Percentiles rank a stretch among this genome's conserved stretches.
These are phyloP conservation scores for Acorus gramineus DNA, from an alignment of 106 monocot species.

Conservation along the genomic window DNA sequence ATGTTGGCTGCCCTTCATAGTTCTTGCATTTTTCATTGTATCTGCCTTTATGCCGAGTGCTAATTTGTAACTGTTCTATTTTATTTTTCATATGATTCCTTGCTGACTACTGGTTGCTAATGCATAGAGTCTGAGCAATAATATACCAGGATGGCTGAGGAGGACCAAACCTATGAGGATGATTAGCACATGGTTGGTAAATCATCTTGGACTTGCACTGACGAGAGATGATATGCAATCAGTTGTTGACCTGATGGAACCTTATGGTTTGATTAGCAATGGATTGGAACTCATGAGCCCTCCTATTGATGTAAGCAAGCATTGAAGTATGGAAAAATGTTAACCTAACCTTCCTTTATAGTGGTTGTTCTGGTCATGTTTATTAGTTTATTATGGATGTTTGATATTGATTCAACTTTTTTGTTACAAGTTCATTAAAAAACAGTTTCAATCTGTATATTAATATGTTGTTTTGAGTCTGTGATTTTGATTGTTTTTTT, in stretches of 20 bases:
- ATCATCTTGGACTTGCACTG: conserved; percentile 71
- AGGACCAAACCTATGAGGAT: conserved; percentile 30
- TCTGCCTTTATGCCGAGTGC: no score
- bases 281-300: conserved; percentile 72
- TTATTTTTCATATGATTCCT: background rate
- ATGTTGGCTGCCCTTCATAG: no score
- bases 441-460: no score
- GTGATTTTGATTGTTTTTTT: no score
- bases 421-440: no score
- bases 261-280: conserved; percentile 85
- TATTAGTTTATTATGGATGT: no score
- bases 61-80: background rate
- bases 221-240: conserved; percentile 64
- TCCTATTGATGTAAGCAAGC: conserved; percentile 60
- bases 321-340: no score
- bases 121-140: conserved; percentile 41
- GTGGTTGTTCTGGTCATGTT: no score
- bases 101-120: conserved; percentile 3
- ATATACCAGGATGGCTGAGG: conserved; percentile 56
- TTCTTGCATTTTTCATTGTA: no score
- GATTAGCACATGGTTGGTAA: conserved; percentile 40
- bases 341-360: no score
- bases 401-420: no score
- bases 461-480: no score
- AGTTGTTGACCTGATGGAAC: conserved; percentile 86